Conservation (phyloP, 2,329 filamentous ascomycete genomes). For the Verticillium zaregamsianum region DNA sequence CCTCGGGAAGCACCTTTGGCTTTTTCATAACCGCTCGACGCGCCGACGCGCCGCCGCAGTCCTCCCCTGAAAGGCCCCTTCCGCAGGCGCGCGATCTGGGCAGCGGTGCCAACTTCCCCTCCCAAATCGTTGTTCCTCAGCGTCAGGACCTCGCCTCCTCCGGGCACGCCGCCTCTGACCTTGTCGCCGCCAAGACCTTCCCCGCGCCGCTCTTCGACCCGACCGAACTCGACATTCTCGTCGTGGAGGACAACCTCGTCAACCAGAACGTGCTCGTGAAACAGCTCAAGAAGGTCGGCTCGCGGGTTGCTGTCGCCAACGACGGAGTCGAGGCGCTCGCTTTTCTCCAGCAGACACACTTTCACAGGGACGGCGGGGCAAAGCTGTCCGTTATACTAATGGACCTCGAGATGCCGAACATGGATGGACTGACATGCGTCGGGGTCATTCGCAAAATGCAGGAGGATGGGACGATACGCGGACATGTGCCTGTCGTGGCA, state of each 20-base stretch:
- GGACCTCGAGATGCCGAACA: conserved; percentile 46
- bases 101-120: neutral
- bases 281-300: conserved; percentile 55
- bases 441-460: conserved; percentile 34
- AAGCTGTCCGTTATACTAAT: conserved; percentile 36
- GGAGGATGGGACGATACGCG: conserved; percentile 21
- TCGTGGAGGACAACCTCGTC: conserved; percentile 65
- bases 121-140: conserved; percentile 8
- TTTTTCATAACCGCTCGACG: conserved; percentile 53
- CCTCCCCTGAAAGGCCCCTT: neutral
- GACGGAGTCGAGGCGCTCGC: conserved; percentile 57
- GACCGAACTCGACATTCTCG: conserved; percentile 51
- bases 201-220: conserved; percentile 24
- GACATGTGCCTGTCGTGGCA: conserved; percentile 39
- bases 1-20: conserved; percentile 56
- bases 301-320: conserved; percentile 55
- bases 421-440: conserved; percentile 41
- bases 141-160: conserved; percentile 18
- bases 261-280: conserved; percentile 66
- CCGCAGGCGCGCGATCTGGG: neutral
- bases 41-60: conserved; percentile 6
- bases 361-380: conserved; percentile 15
- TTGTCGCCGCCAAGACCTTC: conserved; percentile 15
- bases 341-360: conserved; percentile 27
- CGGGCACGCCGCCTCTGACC: conserved; percentile 11